phyloP scores from a whole-genome alignment of 352 stramenopile genomes.

The Phytophthora sojae region DNA sequence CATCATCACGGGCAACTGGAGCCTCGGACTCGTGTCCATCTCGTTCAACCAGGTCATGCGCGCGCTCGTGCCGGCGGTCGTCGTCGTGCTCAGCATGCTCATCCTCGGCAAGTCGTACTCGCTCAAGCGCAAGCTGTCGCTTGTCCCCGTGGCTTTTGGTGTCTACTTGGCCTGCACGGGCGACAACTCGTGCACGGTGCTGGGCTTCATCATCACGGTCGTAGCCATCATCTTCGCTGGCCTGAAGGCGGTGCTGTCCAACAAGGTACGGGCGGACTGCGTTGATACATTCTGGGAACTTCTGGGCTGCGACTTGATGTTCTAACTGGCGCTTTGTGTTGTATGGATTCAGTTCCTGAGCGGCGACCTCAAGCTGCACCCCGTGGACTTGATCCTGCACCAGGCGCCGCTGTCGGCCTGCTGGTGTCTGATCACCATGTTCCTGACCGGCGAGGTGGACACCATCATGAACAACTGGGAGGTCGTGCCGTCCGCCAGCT shows the following conservation, averaged over 20 bases:
- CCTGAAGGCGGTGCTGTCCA: constrained; percentile 93
- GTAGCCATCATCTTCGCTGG: constrained; percentile 91
- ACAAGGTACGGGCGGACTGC: constrained; percentile 56
- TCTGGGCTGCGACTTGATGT: background rate
- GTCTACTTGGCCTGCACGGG: constrained; percentile 87
- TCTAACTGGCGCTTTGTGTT: constrained; percentile 17
- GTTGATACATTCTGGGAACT: background rate
- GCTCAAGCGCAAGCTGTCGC: constrained; percentile 71
- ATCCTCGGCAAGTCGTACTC: constrained; percentile 85
- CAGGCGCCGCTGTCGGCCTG: constrained; percentile 93
- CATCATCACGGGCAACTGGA: constrained; percentile 96
- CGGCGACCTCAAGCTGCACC: constrained; percentile 93
- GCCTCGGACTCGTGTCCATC: constrained; percentile 92
- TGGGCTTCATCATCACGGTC: constrained; percentile 92
- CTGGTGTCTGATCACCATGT: constrained; percentile 88
- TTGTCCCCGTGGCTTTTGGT: constrained; percentile 83
- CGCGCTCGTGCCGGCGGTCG: constrained; percentile 81
- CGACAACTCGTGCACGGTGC: constrained; percentile 90
- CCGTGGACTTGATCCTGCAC: constrained; percentile 92
- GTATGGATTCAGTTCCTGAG: constrained; percentile 79
- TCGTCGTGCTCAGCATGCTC: constrained; percentile 83
- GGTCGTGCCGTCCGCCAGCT: constrained; percentile 57
- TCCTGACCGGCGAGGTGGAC: constrained; percentile 81
- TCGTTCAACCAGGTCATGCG: constrained; percentile 97
- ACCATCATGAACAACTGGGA: constrained; percentile 72